Percentiles rank a stretch among this genome's conserved stretches.
Conservation (phyloP, 768 basidiomycete genomes). For the Mycena capillaripes region DNA sequence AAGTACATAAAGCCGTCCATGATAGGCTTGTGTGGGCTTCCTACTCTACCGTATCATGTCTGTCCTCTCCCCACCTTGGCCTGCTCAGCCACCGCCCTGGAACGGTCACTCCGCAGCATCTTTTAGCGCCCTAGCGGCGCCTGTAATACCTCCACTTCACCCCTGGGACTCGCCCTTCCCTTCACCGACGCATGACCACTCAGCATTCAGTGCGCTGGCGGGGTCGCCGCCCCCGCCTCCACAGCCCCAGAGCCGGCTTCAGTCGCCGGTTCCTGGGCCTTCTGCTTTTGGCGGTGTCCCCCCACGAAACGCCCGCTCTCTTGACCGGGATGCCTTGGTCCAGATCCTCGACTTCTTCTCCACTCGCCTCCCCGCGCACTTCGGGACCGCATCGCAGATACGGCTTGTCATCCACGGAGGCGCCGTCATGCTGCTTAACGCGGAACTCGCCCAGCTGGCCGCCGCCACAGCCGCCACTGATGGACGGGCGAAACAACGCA, state of each 20-base stretch:
- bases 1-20: conserved; percentile 24
- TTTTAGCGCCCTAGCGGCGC: conserved; percentile 33
- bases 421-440: conserved; percentile 80
- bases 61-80: conserved; percentile 33
- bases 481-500: conserved; percentile 54
- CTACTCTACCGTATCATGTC: conserved; percentile 26
- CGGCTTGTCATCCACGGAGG: conserved; percentile 80
- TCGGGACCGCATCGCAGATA: conserved; percentile 59
- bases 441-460: conserved; percentile 40
- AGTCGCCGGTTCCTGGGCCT: conserved; percentile 6
- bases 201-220: conserved; percentile 22
- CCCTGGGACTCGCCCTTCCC: conserved; percentile 26
- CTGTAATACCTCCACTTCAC: conserved; percentile 28
- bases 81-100: conserved; percentile 20
- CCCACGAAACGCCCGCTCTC: conserved; percentile 54
- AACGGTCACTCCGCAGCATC: conserved; percentile 25
- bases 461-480: conserved; percentile 33
- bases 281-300: conserved; percentile 36
- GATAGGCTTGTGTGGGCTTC: not conserved
- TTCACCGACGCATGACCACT: conserved; percentile 13
- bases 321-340: conserved; percentile 59
- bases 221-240: not conserved
- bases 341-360: conserved; percentile 67
- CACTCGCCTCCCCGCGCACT: conserved; percentile 57
- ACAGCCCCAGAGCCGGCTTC: conserved; percentile 10